Evolutionary conservation across 176 grass and related monocot species (phyloP), one percentile per base, ranked within the genome.

Genomic region (Triticum dicoccoides): DNA sequence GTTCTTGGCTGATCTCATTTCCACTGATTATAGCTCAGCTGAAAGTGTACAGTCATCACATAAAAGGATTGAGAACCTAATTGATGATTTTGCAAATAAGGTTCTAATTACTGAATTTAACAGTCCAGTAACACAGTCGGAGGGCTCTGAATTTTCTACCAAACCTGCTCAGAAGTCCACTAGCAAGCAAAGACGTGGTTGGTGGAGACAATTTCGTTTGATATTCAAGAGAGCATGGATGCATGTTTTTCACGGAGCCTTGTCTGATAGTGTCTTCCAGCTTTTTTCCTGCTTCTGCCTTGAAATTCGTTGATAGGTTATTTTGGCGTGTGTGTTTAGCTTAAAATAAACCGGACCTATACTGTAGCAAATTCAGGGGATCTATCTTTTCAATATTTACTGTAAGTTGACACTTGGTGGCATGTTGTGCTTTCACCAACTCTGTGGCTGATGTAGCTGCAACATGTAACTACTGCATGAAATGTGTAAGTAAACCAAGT

Each of bases 1-100:
- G 82, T 99, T 99, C 82, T 86, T 99, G 52, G 97, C 97, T 68
- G 97, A 99, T 91, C 90, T 99, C 44, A 99, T 99, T 85, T 99
- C 97, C 35, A 67, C 89, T 68, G 92, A 99, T 89, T 99, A 96
- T 88, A 87, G 94, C 61, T 99, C 94, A 74, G 82, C 90, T 63
- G 77, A 90, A 91, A 92, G 87, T 83, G 97, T 96, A 38, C 83
- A 92, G 17, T 85, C 86, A 75, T 94, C 97, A 12, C 88, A 77
- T 11, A 92, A 91, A 87, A 94, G 90, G 86, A 94, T 93, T 56
- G 97, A 93, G 78, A 91, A 89, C 74, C 83, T 99, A 52, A 84
- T 99, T 84, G 97, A 94, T 51, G 86, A 77, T 11, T 99, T 99
- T 90, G 66, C 91, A 61, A 88, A 85, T 78, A 92, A 74, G 80